Percentiles rank a stretch among this genome's conserved stretches.
Conservation (phyloP, 257 asterid species). For the Nyctanthes arbortristis region DNA sequence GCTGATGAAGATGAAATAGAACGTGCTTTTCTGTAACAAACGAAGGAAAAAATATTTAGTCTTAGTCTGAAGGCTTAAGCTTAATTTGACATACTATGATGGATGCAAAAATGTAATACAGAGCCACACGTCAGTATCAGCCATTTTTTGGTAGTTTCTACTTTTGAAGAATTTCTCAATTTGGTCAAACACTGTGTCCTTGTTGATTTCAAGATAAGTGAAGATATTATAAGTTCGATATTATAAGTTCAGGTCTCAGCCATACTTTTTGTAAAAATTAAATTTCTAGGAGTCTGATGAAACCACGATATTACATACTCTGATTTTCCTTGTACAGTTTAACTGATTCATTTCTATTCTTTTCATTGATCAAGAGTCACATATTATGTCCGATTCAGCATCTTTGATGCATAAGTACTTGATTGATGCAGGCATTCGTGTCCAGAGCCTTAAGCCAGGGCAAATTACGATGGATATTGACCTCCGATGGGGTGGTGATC, state of each 20-base stretch:
- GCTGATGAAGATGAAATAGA: background rate
- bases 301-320: constrained; percentile 3
- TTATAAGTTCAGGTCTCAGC: constrained; percentile 7
- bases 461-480: constrained; percentile 99
- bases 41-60: background rate
- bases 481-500: constrained; percentile 99
- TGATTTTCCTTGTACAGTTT: constrained; percentile 6
- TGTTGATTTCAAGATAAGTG: constrained; percentile 2
- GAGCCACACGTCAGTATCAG: background rate
- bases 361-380: too few relatives aligned
- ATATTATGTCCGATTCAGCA: constrained; percentile 9
- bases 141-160: background rate
- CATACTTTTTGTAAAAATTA: background rate
- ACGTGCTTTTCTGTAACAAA: background rate
- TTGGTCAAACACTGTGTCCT: background rate
- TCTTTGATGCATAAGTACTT: constrained; percentile 25
- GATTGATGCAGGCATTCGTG: constrained; percentile 82
- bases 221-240: too few relatives aligned
- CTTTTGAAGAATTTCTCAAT: background rate
- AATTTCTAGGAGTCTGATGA: constrained; percentile 3
- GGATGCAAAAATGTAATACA: background rate
- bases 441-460: constrained; percentile 96
- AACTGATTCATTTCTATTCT: background rate
- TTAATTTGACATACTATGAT: background rate
- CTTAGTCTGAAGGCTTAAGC: background rate